Evolutionary conservation across 345 rosid genomes (phyloP), one percentile per base, ranked within the genome.

Genomic region (Lenwebbia sp.): DNA sequence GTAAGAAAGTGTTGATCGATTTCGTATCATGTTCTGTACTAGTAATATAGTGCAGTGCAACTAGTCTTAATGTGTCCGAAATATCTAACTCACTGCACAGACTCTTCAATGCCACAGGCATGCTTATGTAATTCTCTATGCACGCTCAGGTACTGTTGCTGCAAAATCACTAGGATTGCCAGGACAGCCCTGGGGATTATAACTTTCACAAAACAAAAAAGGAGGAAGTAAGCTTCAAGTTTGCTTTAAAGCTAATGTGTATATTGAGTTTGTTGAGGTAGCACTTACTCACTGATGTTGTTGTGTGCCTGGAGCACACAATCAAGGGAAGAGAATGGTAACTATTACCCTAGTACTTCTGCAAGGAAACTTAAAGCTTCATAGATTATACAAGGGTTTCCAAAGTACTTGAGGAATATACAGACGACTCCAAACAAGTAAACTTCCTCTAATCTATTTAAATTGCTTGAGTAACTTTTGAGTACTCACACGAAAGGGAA

Each of bases 361-460:
- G 47, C 47, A 37, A 37, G 78, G 25, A 33, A 37, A 70, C 78
- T 70, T 37, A 49, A 57, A n/a, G 28, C 47, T 13, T 60, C 81
- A 70, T 49, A 85, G 86, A 65, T 44, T 44, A 60, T 84, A 53
- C 54, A 85, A 85, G 37, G 41, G 85, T 84, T 55, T 55, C 82
- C 83, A 86, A 65, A 84, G 85, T 85, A 65, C 81, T 57, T 83
- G 51, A 56, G 86, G 87, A 62, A 90, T 86, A 82, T 86, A 88
- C 88, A 84, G n/a, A 70, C 78, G 37, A 70, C 78, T 33, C 25
- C 47, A 40, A 70, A 70, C 78, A 88, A 86, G 54, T 88, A 92
- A 90, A 83, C 41, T 85, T 62, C 87, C 89, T 89, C 87, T 82
- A 83, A 88, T 86, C 85, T 87, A 87, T 86, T 87, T 83, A 86